Conservation (phyloP, 805 yeast genomes). For the Saturnispora bothae region DNA sequence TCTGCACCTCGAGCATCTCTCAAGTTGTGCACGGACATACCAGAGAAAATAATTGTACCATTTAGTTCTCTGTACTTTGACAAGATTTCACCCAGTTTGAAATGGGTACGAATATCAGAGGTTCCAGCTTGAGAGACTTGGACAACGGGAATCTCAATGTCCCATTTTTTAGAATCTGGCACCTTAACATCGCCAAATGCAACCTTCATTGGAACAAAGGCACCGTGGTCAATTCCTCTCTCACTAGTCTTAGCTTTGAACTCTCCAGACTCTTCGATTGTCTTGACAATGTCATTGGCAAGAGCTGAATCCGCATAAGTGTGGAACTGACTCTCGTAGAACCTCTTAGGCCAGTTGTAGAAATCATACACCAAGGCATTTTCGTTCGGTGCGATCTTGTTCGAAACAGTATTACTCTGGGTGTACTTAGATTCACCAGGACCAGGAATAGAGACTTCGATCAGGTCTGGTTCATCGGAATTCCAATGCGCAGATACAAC, state of each 20-base stretch:
- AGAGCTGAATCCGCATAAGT: conserved; percentile 33
- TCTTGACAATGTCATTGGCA: conserved; percentile 34
- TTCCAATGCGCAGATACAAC: conserved; percentile 79
- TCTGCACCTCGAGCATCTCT: conserved; percentile 35
- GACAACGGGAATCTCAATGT: conserved; percentile 37
- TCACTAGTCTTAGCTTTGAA: conserved; percentile 30
- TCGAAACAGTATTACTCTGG: conserved; percentile 11
- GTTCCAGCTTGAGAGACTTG: conserved; percentile 40
- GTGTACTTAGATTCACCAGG: conserved; percentile 14
- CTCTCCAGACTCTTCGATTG: conserved; percentile 34
- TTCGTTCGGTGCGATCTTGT: conserved; percentile 25
- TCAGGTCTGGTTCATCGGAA: conserved; percentile 28
- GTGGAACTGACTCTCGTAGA: conserved; percentile 56
- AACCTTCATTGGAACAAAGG: conserved; percentile 70
- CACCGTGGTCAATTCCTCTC: conserved; percentile 79
- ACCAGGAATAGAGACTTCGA: conserved; percentile 41
- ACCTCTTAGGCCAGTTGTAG: conserved; percentile 55
- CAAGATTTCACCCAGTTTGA: conserved; percentile 46
- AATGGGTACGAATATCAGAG: conserved; percentile 33
- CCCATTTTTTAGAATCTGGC: conserved; percentile 30
- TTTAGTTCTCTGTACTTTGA: conserved; percentile 40
- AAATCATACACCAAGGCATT: conserved; percentile 64
- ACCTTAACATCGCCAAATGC: conserved; percentile 41
- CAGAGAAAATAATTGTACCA: conserved; percentile 52
- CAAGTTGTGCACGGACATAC: conserved; percentile 74